Conservation (phyloP, 2,329 filamentous ascomycete genomes). For the Neofusicoccum umdonicola region DNA sequence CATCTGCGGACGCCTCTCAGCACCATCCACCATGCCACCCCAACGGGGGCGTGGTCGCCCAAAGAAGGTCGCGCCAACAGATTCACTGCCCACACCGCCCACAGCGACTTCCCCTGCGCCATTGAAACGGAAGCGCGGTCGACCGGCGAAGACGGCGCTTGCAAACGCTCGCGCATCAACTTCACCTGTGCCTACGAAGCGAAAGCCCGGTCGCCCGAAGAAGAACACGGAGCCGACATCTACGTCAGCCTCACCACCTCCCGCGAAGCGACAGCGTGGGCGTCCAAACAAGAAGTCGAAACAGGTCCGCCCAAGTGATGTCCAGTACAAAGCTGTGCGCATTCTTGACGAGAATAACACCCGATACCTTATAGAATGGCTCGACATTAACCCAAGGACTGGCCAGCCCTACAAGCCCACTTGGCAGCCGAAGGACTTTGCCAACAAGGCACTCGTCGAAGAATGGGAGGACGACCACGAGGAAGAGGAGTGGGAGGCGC, state of each 20-base stretch:
- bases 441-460: constrained; percentile 31
- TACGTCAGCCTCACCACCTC: neutral
- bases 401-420: constrained; percentile 49
- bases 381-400: constrained; percentile 46
- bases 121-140: neutral
- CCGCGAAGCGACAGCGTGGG: neutral
- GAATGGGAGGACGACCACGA: constrained; percentile 31
- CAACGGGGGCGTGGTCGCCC: neutral
- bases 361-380: constrained; percentile 58
- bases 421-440: constrained; percentile 49
- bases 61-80: neutral
- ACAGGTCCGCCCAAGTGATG: neutral
- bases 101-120: neutral
- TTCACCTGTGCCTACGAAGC: neutral
- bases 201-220: neutral
- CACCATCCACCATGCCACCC: neutral
- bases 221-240: neutral
- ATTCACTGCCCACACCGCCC: neutral
- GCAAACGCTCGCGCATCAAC: neutral
- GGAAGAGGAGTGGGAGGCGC: neutral
- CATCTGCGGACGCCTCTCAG: neutral
- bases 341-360: constrained; percentile 36
- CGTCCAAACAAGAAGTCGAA: neutral
- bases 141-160: neutral
- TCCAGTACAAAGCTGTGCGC: neutral